Percentiles rank a stretch among this genome's conserved stretches.
These are phyloP conservation scores for Lipomyces spencermartinsiae DNA, from an alignment of 805 yeast genomes.

Conservation along the genomic window DNA sequence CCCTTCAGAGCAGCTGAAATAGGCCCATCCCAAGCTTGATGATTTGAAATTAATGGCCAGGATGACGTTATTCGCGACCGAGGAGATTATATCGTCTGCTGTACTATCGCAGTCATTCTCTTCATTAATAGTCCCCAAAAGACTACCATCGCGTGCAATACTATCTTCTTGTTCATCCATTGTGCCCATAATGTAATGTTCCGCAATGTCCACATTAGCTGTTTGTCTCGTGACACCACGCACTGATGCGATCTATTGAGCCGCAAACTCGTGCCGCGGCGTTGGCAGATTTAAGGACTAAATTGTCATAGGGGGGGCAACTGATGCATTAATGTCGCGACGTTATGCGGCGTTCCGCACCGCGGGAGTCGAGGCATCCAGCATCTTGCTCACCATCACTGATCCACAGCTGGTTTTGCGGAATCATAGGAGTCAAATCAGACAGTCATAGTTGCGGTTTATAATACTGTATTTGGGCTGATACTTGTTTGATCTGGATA, in stretches of 20 bases:
- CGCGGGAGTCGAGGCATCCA: not conserved
- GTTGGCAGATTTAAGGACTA: not conserved
- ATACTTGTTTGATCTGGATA: not conserved
- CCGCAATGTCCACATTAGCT: not conserved
- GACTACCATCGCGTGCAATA: not conserved
- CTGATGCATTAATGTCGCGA: conserved; percentile 6
- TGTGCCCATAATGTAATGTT: not conserved
- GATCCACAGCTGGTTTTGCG: not conserved
- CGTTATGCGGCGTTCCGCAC: not conserved
- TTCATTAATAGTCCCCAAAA: not conserved
- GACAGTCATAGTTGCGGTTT: not conserved
- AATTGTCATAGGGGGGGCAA: not conserved
- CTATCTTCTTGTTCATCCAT: not conserved
- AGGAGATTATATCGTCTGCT: not conserved
- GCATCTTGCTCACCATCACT: not conserved
- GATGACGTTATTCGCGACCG: conserved; percentile 9
- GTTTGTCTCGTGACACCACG: not conserved
- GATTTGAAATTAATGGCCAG: conserved; percentile 29
- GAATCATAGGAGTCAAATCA: not conserved
- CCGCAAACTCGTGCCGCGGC: not conserved
- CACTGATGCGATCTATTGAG: not conserved
- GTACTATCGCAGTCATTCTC: not conserved
- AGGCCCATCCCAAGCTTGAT: conserved; percentile 26
- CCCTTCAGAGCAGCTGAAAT: conserved; percentile 17
- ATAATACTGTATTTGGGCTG: not conserved